Percentiles rank a stretch among this genome's conserved stretches.
These are phyloP conservation scores for Colletotrichum ledebouriae DNA, from an alignment of 2,329 filamentous ascomycete genomes.

Conservation along the genomic window DNA sequence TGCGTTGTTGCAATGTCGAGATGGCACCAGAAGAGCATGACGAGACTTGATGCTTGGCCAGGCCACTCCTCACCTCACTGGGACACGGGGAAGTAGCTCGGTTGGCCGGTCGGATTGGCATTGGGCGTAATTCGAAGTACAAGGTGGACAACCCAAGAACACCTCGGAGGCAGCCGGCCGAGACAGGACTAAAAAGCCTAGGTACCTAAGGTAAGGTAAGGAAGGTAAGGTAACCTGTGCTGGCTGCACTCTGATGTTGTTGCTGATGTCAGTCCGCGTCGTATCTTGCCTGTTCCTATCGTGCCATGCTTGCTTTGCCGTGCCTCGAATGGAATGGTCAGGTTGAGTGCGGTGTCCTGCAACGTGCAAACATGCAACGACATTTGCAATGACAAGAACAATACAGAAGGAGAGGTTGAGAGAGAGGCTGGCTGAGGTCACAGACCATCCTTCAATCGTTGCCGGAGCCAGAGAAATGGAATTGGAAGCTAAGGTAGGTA, in stretches of 20 bases:
- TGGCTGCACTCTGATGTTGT: not conserved
- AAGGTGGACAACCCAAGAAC: not conserved
- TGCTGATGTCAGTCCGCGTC: slow-evolving; percentile 22
- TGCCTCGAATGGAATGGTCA: slow-evolving; percentile 11
- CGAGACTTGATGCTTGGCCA: slow-evolving; percentile 29
- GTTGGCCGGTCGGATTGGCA: slow-evolving; percentile 7
- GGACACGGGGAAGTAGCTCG: slow-evolving; percentile 8
- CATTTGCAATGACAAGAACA: slow-evolving; percentile 2
- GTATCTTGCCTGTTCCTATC: not conserved
- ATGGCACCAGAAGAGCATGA: slow-evolving; percentile 28
- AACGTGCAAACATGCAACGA: slow-evolving; percentile 13
- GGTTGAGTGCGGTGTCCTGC: not conserved
- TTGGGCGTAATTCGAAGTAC: not conserved
- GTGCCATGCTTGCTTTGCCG: slow-evolving; percentile 14
- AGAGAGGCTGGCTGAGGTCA: slow-evolving; percentile 19
- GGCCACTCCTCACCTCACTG: slow-evolving; percentile 19
- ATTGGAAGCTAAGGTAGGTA: slow-evolving; percentile 14
- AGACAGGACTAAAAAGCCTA: not conserved
- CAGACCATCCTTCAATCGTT: slow-evolving; percentile 15
- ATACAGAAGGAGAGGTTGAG: not conserved
- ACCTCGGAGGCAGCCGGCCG: not conserved
- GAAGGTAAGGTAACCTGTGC: not conserved
- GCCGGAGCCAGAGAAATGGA: slow-evolving; percentile 4
- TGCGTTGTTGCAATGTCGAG: slow-evolving; percentile 39
- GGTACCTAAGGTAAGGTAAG: not conserved